These are phyloP conservation scores for Melampsora larici-populina DNA, from an alignment of 1,284 basidiomycete genomes.

Conservation along the genomic window DNA sequence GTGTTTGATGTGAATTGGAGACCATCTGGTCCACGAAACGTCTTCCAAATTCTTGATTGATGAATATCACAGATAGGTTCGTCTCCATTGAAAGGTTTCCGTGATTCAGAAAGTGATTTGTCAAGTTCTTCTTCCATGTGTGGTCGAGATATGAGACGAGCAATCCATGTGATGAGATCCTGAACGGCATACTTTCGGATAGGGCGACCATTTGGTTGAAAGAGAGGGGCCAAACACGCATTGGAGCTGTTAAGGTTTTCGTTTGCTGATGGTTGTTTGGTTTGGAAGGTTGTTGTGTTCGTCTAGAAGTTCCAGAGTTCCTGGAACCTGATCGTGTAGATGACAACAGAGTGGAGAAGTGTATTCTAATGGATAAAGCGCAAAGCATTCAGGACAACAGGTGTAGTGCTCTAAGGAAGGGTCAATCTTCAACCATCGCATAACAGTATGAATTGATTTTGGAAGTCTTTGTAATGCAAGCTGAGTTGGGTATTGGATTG, in stretches of 20 bases:
- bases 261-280: background rate
- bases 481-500: background rate
- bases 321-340: background rate
- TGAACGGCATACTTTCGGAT: background rate
- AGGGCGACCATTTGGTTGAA: background rate
- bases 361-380: background rate
- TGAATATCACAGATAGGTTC: background rate
- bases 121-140: background rate
- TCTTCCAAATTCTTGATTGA: background rate
- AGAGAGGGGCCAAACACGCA: background rate
- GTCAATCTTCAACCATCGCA: background rate
- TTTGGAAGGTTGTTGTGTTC: background rate
- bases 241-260: background rate
- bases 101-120: background rate
- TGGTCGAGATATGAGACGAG: background rate
- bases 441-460: background rate
- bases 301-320: background rate
- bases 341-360: background rate
- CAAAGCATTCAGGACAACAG: conserved; percentile 15
- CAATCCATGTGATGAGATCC: background rate
- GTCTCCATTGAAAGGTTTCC: background rate
- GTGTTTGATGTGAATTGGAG: background rate
- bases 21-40: background rate
- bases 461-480: background rate
- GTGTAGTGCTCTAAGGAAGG: background rate